Percentiles rank a stretch among this genome's conserved stretches.
phyloP scores from a whole-genome alignment of 768 basidiomycete genomes.

The Dictyophora rubrovolvata region DNA sequence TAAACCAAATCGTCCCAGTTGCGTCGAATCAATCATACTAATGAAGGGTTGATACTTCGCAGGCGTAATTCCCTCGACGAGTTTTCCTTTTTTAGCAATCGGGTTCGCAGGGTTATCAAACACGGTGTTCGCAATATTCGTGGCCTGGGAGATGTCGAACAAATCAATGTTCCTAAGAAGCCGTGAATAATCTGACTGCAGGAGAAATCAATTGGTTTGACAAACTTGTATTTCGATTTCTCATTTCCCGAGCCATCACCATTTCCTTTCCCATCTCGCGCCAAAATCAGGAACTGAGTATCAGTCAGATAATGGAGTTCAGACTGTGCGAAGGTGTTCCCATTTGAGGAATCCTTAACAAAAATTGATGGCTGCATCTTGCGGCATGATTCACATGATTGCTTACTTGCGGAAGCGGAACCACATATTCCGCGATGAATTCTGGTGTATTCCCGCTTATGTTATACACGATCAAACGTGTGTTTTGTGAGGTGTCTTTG shows the following conservation, averaged over 20 bases:
- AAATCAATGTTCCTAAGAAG: slow-evolving; percentile 44
- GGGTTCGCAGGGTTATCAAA: slow-evolving; percentile 46
- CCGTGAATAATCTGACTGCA: background rate
- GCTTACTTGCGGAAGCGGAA: slow-evolving; percentile 36
- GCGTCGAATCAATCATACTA: slow-evolving; percentile 38
- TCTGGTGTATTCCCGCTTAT: slow-evolving; percentile 29
- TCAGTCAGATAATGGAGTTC: slow-evolving; percentile 48
- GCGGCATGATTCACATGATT: background rate
- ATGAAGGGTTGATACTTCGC: slow-evolving; percentile 50
- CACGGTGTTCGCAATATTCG: slow-evolving; percentile 46
- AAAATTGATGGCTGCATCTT: background rate
- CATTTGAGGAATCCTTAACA: slow-evolving; percentile 22
- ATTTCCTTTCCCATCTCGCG: slow-evolving; percentile 51
- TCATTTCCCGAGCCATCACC: slow-evolving; percentile 33
- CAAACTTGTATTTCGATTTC: slow-evolving; percentile 44
- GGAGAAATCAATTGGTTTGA: background rate
- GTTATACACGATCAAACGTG: slow-evolving; percentile 48
- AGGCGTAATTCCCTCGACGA: slow-evolving; percentile 37
- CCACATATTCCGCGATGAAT: slow-evolving; percentile 49
- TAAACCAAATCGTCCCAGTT: slow-evolving; percentile 52
- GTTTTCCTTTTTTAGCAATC: slow-evolving; percentile 37
- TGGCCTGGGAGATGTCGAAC: slow-evolving; percentile 45
- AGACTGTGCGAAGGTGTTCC: slow-evolving; percentile 41
- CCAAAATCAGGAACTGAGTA: slow-evolving; percentile 46
- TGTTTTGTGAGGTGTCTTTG: slow-evolving; percentile 38